Conservation (phyloP, 192 early-diverging fungal genomes). For the Backusella psychrophila region DNA sequence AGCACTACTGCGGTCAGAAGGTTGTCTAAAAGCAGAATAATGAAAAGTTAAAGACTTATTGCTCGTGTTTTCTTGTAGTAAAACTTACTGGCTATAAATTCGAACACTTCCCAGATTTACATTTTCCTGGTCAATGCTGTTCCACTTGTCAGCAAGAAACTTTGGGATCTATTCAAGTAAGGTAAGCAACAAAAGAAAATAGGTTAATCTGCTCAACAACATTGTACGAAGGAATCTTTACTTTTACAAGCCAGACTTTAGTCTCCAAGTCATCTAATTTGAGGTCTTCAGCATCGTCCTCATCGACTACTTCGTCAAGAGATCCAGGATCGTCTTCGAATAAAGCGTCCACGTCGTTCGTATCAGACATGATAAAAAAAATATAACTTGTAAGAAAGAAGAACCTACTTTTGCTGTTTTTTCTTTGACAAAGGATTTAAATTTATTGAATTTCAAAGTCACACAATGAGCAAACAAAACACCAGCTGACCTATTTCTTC, state of each 20-base stretch:
- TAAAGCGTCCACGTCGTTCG: constrained; percentile 45
- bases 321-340: constrained; percentile 52
- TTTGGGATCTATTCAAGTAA: constrained; percentile 62
- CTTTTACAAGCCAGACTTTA: constrained; percentile 93
- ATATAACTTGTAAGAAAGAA: not conserved
- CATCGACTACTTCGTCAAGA: constrained; percentile 47
- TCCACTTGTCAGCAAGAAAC: constrained; percentile 89
- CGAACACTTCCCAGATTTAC: constrained; percentile 78
- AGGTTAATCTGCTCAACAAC: not conserved
- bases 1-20: constrained; percentile 8
- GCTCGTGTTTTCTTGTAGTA: not conserved
- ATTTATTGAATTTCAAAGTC: not conserved
- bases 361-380: constrained; percentile 20
- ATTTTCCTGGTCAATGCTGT: constrained; percentile 56
- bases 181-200: not conserved
- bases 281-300: constrained; percentile 72
- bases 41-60: not conserved
- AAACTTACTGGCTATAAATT: constrained; percentile 58
- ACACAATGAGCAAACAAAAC: not conserved
- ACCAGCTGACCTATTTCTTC: not conserved
- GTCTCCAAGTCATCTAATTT: constrained; percentile 60
- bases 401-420: not conserved
- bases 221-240: constrained; percentile 10
- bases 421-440: not conserved
- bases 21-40: not conserved